These are phyloP conservation scores for Xerocomellus amylosporus DNA, from an alignment of 768 basidiomycete species.

Conservation along the genomic window DNA sequence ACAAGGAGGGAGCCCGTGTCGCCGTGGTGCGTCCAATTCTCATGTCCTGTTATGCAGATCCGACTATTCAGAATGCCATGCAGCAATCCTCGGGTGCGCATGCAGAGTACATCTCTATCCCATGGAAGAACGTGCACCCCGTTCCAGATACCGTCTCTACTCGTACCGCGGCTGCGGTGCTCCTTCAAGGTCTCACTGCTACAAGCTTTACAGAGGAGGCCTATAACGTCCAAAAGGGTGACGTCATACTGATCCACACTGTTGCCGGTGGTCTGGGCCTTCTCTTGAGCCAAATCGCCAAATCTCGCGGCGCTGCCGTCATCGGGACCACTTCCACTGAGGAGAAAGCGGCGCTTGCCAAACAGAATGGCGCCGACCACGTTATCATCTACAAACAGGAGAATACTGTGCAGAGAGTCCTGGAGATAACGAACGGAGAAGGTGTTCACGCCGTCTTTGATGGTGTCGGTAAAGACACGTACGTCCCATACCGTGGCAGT, in stretches of 20 bases:
- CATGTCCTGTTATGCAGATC: neutral
- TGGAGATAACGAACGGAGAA: constrained; percentile 72
- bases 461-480: constrained; percentile 97
- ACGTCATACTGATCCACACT: constrained; percentile 83
- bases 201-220: constrained; percentile 79
- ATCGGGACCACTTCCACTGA: constrained; percentile 89
- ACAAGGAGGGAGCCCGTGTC: constrained; percentile 67
- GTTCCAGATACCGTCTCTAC: constrained; percentile 62
- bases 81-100: constrained; percentile 52
- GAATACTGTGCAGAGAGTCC: constrained; percentile 68
- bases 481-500: constrained; percentile 28
- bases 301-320: constrained; percentile 75
- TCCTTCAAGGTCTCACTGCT: constrained; percentile 78
- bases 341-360: constrained; percentile 82
- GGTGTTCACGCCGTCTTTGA: constrained; percentile 89
- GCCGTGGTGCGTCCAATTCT: constrained; percentile 52
- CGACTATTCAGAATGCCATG: neutral
- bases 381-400: constrained; percentile 81
- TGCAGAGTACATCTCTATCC: constrained; percentile 69
- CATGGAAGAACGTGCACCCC: constrained; percentile 60
- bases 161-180: constrained; percentile 59
- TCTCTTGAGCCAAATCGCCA: constrained; percentile 64
- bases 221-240: constrained; percentile 76
- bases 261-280: constrained; percentile 88
- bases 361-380: constrained; percentile 76